Evolutionary conservation across 1,284 basidiomycete genomes (phyloP).

Genomic region (Trichosporon asahii): DNA sequence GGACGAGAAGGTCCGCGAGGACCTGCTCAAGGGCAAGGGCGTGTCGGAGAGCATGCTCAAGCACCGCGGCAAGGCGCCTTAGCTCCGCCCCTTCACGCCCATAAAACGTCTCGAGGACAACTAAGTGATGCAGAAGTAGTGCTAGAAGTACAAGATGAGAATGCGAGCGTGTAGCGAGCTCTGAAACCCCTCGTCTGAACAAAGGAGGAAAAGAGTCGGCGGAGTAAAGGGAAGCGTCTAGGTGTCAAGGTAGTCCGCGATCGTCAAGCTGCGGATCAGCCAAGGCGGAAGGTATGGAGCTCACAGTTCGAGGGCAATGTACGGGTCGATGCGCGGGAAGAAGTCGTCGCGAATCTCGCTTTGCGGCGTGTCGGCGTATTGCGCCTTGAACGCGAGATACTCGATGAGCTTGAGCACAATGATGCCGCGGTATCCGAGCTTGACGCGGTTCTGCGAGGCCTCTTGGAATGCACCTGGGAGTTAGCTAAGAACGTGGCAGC

Average conservation of each 20-base stretch:
- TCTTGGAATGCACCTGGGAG: slow-evolving; percentile 51
- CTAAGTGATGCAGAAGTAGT: slow-evolving; percentile 2
- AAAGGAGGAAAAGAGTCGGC: too few species aligned
- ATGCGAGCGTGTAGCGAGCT: background rate
- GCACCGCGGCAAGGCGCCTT: slow-evolving; percentile 39
- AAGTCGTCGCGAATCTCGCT: slow-evolving; percentile 57
- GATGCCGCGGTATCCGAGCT: slow-evolving; percentile 53
- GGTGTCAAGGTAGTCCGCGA: slow-evolving; percentile 52
- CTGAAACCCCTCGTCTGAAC: too few species aligned
- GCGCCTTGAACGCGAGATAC: slow-evolving; percentile 57
- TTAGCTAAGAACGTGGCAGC: background rate
- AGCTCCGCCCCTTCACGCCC: background rate
- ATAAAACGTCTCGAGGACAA: background rate
- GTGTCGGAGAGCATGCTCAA: slow-evolving; percentile 73
- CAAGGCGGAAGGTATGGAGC: slow-evolving; percentile 23
- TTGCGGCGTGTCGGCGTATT: slow-evolving; percentile 51
- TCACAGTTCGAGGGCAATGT: slow-evolving; percentile 59
- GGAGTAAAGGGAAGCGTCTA: slow-evolving; percentile 12
- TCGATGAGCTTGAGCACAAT: slow-evolving; percentile 59
- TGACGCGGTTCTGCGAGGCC: slow-evolving; percentile 48
- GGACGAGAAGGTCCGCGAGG: slow-evolving; percentile 71
- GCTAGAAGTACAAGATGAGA: slow-evolving; percentile 12
- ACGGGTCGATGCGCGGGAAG: slow-evolving; percentile 56
- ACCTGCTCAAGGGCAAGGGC: slow-evolving; percentile 70
- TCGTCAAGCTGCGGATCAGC: slow-evolving; percentile 44